phyloP scores from a whole-genome alignment of 345 rosid genomes.

The Draba incana region DNA sequence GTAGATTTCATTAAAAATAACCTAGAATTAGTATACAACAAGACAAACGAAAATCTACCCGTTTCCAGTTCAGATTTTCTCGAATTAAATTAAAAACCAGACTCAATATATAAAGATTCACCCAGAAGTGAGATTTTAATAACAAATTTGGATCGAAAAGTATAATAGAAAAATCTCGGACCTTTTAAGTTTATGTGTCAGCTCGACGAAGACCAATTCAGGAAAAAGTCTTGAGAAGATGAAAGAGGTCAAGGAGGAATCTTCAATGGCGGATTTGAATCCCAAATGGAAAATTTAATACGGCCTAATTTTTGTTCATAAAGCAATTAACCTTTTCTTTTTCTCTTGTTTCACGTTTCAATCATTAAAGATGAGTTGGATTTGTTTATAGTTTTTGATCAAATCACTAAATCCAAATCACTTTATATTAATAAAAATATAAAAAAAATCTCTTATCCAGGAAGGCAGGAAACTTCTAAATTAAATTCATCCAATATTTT shows the following conservation, averaged over 20 bases:
- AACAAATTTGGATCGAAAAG: not conserved
- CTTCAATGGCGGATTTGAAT: slow-evolving; percentile 23
- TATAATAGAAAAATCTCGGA: not conserved
- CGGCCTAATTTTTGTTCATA: not conserved
- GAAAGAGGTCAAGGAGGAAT: slow-evolving; percentile 1
- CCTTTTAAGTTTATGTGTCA: not conserved
- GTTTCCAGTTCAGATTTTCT: not conserved
- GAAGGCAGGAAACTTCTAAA: not conserved
- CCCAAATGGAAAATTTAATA: not conserved
- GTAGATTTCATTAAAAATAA: not conserved
- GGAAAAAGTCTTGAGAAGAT: not conserved
- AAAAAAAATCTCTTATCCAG: not conserved
- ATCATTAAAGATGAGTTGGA: not conserved
- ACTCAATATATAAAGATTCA: no score
- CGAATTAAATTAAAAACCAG: no score
- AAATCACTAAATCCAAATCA: slow-evolving; percentile 9
- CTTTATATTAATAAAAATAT: not conserved
- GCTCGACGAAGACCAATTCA: not conserved
- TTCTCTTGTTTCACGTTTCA: slow-evolving; percentile 15
- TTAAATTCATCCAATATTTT: not conserved
- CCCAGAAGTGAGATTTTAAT: not conserved
- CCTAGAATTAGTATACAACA: not conserved
- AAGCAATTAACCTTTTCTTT: slow-evolving; percentile 12
- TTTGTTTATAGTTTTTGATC: slow-evolving; percentile 10
- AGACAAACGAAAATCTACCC: not conserved